Evolutionary conservation across 2,329 filamentous ascomycete genomes (phyloP).

Genomic region (Hypoxylon sp.): DNA sequence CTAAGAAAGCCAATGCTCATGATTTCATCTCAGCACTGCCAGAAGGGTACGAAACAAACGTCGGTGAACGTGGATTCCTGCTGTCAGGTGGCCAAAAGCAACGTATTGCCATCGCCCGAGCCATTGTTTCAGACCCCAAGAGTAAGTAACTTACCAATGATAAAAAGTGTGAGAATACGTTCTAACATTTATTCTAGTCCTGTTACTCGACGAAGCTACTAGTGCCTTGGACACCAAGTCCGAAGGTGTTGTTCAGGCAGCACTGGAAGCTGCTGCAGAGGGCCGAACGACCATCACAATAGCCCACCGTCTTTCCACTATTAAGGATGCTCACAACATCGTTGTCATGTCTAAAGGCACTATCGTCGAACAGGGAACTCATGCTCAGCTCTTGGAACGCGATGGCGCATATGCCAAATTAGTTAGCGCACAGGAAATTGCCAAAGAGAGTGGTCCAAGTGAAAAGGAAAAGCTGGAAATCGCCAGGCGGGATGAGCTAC

Average conservation of each 20-base stretch:
- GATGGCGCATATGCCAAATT: constrained; percentile 85
- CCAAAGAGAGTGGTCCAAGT: constrained; percentile 69
- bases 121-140: constrained; percentile 91
- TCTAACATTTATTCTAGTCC: constrained; percentile 62
- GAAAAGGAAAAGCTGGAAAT: constrained; percentile 66
- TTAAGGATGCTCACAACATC: constrained; percentile 94
- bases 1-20: constrained; percentile 93
- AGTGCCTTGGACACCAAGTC: constrained; percentile 94
- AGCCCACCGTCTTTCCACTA: constrained; percentile 94
- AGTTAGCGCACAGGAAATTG: constrained; percentile 89
- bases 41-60: constrained; percentile 91
- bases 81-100: constrained; percentile 97
- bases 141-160: constrained; percentile 58
- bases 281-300: constrained; percentile 97
- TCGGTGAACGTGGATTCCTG: constrained; percentile 94
- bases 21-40: constrained; percentile 88
- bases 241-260: constrained; percentile 93
- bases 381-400: constrained; percentile 80
- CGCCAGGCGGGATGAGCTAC: constrained; percentile 65
- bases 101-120: constrained; percentile 93
- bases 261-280: constrained; percentile 86
- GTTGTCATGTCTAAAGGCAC: constrained; percentile 88
- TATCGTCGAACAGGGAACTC: constrained; percentile 94
- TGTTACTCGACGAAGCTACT: constrained; percentile 95
- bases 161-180: constrained; percentile 25